Percentiles rank a stretch among this genome's conserved stretches.
These are phyloP conservation scores for Austroboletus novae-zelandiae DNA, from an alignment of 1,284 basidiomycete genomes.

Conservation along the genomic window DNA sequence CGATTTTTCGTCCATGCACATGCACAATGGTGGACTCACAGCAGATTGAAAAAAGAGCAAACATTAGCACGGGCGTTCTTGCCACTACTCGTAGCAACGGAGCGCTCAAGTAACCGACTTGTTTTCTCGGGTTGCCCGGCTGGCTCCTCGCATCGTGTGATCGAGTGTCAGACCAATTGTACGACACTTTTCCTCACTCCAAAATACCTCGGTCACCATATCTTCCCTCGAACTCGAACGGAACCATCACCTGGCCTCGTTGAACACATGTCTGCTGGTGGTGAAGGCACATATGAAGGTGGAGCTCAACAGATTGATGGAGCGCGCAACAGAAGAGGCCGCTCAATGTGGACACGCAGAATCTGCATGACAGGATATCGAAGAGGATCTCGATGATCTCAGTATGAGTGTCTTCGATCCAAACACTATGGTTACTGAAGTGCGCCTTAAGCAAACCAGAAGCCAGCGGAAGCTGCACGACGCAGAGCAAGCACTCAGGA, in stretches of 20 bases:
- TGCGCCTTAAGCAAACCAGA: constrained; percentile 68
- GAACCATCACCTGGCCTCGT: constrained; percentile 72
- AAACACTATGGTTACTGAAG: constrained; percentile 92
- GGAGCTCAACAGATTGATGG: constrained; percentile 93
- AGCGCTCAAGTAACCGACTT: too few species aligned
- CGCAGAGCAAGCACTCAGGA: constrained; percentile 77
- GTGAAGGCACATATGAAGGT: constrained; percentile 88
- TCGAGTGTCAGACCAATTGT: constrained; percentile 86
- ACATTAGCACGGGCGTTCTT: too few species aligned
- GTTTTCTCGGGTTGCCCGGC: too few species aligned
- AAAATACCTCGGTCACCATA: constrained; percentile 59
- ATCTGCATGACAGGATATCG: constrained; percentile 77
- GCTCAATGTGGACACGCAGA: constrained; percentile 89
- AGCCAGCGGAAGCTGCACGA: constrained; percentile 83
- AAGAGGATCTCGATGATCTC: constrained; percentile 90
- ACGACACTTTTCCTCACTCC: constrained; percentile 59
- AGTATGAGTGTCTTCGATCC: constrained; percentile 86
- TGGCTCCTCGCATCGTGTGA: constrained; percentile 91
- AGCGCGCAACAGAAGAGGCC: constrained; percentile 92
- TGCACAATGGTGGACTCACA: constrained; percentile 12
- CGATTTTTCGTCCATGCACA: neutral
- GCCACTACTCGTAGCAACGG: too few species aligned
- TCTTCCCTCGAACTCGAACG: constrained; percentile 74
- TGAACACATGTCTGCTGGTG: constrained; percentile 88
- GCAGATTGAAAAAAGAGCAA: constrained; percentile 9